phyloP scores from a whole-genome alignment of 1,284 basidiomycete species.

The Boletus semigastroideus region DNA sequence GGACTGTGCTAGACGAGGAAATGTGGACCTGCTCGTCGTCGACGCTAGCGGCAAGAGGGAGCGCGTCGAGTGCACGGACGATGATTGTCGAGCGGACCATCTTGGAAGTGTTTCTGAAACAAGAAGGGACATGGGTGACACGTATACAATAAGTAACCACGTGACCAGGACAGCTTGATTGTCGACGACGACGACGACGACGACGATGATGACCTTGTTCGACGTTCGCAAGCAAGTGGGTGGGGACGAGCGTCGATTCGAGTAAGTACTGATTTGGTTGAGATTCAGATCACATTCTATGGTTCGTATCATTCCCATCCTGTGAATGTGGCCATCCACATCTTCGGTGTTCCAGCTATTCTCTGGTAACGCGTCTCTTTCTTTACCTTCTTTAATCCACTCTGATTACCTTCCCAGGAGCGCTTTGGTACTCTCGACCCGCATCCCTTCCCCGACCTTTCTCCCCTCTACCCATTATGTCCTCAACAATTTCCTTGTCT shows the following conservation, averaged over 20 bases:
- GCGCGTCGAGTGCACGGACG: slow-evolving; percentile 86
- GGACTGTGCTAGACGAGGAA: not conserved
- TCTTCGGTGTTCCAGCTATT: slow-evolving; percentile 79
- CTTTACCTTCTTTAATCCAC: slow-evolving; percentile 9
- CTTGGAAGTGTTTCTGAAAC: slow-evolving; percentile 1
- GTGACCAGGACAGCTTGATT: too few relatives aligned
- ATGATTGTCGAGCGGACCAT: slow-evolving; percentile 95
- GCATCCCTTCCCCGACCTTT: slow-evolving; percentile 53
- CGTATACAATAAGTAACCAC: not conserved
- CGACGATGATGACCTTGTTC: slow-evolving; percentile 45
- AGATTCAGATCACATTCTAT: slow-evolving; percentile 78
- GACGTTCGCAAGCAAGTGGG: slow-evolving; percentile 64
- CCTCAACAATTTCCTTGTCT: slow-evolving; percentile 63
- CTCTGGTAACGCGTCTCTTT: slow-evolving; percentile 60
- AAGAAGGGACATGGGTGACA: not conserved
- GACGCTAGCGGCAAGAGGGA: slow-evolving; percentile 91
- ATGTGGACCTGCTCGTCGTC: slow-evolving; percentile 86
- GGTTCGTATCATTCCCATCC: slow-evolving; percentile 85
- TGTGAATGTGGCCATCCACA: slow-evolving; percentile 78
- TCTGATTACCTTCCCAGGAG: slow-evolving; percentile 53
- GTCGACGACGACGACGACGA: too few relatives aligned
- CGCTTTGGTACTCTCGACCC: slow-evolving; percentile 54
- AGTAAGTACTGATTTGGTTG: slow-evolving; percentile 6
- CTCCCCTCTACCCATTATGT: slow-evolving; percentile 53
- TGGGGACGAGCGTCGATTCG: too few relatives aligned